Evolutionary conservation across 768 basidiomycete genomes (phyloP).

Genomic region (Plicaturopsis crispa): DNA sequence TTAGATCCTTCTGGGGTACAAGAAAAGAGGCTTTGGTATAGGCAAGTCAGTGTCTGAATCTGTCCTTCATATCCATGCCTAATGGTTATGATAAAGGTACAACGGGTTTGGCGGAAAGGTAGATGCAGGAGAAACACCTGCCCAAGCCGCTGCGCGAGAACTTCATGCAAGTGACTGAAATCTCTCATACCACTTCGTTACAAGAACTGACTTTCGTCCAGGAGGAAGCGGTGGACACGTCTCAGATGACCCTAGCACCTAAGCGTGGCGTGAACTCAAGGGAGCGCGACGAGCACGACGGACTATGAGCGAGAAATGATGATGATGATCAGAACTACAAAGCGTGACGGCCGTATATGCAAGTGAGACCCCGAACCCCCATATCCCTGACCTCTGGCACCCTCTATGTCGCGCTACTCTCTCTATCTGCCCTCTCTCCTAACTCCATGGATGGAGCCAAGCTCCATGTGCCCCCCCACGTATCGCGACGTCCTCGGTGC

Average conservation of each 20-base stretch:
- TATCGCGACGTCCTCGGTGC: no score
- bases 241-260: no score
- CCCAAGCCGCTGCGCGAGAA: slow-evolving; percentile 72
- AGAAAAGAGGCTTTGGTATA: slow-evolving; percentile 75
- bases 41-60: slow-evolving; percentile 30
- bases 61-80: background rate
- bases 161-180: slow-evolving; percentile 17
- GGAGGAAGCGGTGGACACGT: no score
- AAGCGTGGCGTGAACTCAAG: no score
- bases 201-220: background rate
- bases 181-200: background rate
- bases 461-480: no score
- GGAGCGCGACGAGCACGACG: slow-evolving; percentile 31
- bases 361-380: no score
- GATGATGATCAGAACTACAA: slow-evolving; percentile 30
- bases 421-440: no score
- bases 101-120: slow-evolving; percentile 92
- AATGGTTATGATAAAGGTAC: slow-evolving; percentile 37
- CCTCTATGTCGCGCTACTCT: no score
- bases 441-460: no score
- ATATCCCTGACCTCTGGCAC: no score
- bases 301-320: slow-evolving; percentile 36
- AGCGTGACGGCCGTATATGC: no score
- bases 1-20: slow-evolving; percentile 66
- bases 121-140: slow-evolving; percentile 61